Conservation (phyloP, 176 grass and related monocot species). For the Calamus simplicifolius region DNA sequence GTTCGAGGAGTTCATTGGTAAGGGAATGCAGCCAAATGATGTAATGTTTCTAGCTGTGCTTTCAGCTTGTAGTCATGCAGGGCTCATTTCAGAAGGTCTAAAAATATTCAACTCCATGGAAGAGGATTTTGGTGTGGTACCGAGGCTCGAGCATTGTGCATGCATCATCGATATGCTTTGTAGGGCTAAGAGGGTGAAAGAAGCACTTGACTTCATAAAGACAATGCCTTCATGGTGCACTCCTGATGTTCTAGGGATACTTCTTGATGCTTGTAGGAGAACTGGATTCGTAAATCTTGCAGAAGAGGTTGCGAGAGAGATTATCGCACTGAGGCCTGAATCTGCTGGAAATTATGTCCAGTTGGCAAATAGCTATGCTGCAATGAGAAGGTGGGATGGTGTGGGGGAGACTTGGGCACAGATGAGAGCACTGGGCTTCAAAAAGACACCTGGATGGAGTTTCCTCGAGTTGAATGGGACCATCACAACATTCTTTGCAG, state of each 20-base stretch:
- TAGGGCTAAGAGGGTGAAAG: conserved; percentile 14
- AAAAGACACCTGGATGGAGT: conserved; percentile 22
- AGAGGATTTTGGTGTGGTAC: conserved; percentile 4
- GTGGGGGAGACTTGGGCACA: conserved; percentile 12
- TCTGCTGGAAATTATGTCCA: conserved; percentile 19
- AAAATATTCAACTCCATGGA: conserved; percentile 14
- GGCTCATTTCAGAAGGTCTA: conserved; percentile 19
- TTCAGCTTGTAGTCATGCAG: conserved; percentile 23
- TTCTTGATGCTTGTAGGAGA: conserved; percentile 21
- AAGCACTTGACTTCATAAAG: conserved; percentile 8
- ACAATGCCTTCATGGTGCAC: conserved; percentile 10
- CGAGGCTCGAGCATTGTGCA: conserved; percentile 16
- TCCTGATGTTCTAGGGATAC: conserved; percentile 14
- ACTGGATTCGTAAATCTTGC: neutral
- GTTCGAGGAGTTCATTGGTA: neutral
- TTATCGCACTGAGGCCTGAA: conserved; percentile 7
- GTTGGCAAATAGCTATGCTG: conserved; percentile 18
- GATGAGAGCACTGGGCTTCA: conserved; percentile 22
- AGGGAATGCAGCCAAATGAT: conserved; percentile 11
- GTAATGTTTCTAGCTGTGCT: conserved; percentile 21
- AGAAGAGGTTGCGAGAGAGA: conserved; percentile 8
- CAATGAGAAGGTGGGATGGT: conserved; percentile 15
- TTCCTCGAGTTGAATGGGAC: conserved; percentile 12
- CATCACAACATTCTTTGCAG: conserved; percentile 17
- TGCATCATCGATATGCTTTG: conserved; percentile 22